These are phyloP conservation scores for Entomortierella beljakovae DNA, from an alignment of 192 early-diverging fungal species.

Conservation along the genomic window DNA sequence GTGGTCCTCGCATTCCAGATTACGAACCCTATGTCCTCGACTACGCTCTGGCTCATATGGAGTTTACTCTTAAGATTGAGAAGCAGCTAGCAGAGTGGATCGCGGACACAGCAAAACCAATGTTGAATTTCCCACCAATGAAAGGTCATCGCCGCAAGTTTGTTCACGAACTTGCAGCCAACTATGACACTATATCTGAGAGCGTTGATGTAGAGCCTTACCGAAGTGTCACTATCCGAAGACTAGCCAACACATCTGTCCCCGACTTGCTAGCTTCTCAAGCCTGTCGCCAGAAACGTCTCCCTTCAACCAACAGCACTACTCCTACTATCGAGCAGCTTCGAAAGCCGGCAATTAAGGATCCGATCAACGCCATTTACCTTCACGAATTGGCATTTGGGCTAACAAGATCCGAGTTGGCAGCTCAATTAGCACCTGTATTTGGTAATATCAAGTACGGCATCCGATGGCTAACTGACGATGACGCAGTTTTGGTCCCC, in stretches of 20 bases:
- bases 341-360: constrained; percentile 53
- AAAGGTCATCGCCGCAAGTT: constrained; percentile 74
- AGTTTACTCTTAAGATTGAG: constrained; percentile 80
- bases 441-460: constrained; percentile 56
- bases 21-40: constrained; percentile 75
- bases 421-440: constrained; percentile 58
- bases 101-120: constrained; percentile 59
- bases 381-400: constrained; percentile 65
- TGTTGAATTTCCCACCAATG: constrained; percentile 76
- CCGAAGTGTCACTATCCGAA: constrained; percentile 74
- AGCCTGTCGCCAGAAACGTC: constrained; percentile 56
- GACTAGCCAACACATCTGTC: constrained; percentile 53
- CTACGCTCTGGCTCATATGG: constrained; percentile 70
- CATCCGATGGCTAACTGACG: constrained; percentile 64
- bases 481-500: constrained; percentile 62
- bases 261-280: constrained; percentile 42
- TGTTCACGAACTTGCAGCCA: constrained; percentile 76
- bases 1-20: constrained; percentile 40
- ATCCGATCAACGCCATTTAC: constrained; percentile 71
- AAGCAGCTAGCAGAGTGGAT: constrained; percentile 74
- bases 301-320: constrained; percentile 10
- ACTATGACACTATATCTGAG: constrained; percentile 78
- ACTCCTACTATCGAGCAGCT: constrained; percentile 41
- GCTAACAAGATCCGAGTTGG: constrained; percentile 60
- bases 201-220: constrained; percentile 85